Evolutionary conservation across 2,329 filamentous ascomycete species (phyloP).

Genomic region (Fusarium torulosum): DNA sequence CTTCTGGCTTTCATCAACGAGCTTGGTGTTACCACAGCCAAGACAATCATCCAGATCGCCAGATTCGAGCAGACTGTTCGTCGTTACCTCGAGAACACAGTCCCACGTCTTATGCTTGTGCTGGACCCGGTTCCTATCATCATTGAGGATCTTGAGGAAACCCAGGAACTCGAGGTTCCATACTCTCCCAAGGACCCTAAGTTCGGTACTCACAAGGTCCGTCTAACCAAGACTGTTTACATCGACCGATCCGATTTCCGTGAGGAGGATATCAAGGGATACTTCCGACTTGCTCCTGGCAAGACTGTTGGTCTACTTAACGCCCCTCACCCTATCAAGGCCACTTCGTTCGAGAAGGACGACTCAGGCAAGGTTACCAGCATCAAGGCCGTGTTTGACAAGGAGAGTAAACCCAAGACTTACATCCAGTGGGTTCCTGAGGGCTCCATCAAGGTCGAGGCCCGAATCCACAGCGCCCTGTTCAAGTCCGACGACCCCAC

Average conservation of each 20-base stretch:
- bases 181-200: conserved; percentile 85
- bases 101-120: conserved; percentile 90
- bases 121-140: conserved; percentile 86
- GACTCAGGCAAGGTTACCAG: conserved; percentile 72
- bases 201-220: conserved; percentile 71
- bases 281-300: conserved; percentile 83
- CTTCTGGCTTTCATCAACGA: conserved; percentile 92
- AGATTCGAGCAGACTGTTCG: conserved; percentile 90
- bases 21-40: conserved; percentile 87
- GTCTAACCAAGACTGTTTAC: conserved; percentile 82
- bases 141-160: conserved; percentile 78
- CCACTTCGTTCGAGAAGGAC: conserved; percentile 77
- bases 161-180: conserved; percentile 73
- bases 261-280: conserved; percentile 78
- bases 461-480: conserved; percentile 82
- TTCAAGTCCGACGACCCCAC: conserved; percentile 91
- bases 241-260: conserved; percentile 88
- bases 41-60: conserved; percentile 81
- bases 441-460: conserved; percentile 76
- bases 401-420: conserved; percentile 80
- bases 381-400: conserved; percentile 74
- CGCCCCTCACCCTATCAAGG: conserved; percentile 77
- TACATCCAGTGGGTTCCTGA: conserved; percentile 91
- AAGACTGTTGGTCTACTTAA: conserved; percentile 82
- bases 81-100: conserved; percentile 86